Conservation (phyloP, 768 basidiomycete genomes). For the Xerocomellus chrysenteron region DNA sequence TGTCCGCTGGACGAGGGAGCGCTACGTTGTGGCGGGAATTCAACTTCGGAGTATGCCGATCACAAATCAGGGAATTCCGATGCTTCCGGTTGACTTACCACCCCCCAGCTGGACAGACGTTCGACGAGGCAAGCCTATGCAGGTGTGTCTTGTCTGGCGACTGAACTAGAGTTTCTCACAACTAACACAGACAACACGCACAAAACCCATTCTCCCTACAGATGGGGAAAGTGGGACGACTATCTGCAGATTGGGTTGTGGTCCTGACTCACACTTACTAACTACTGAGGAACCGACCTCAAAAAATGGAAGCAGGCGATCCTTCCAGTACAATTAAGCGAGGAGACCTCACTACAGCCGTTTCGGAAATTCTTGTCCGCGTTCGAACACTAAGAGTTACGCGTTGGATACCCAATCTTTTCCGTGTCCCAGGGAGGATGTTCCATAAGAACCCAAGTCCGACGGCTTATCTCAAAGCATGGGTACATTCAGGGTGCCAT, state of each 20-base stretch:
- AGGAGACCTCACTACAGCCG: not conserved
- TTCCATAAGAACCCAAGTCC: not conserved
- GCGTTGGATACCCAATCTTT: no score
- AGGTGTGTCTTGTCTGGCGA: no score
- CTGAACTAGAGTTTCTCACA: no score
- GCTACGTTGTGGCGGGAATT: constrained; percentile 20
- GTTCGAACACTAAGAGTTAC: no score
- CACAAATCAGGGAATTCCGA: constrained; percentile 9
- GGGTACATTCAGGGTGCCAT: not conserved
- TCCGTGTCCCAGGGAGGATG: no score
- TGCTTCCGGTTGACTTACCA: not conserved
- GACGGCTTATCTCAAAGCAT: not conserved
- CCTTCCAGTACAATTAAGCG: not conserved
- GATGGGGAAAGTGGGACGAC: not conserved
- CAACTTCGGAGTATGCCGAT: constrained; percentile 31
- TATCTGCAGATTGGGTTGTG: no score
- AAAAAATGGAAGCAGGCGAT: no score
- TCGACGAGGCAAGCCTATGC: no score
- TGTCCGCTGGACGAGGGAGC: constrained; percentile 16
- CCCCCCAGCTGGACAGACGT: not conserved
- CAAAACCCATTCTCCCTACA: not conserved
- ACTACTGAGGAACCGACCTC: no score
- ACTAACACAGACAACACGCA: not conserved
- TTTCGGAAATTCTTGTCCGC: no score
- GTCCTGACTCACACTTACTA: no score